Conservation (phyloP, 73 alveolate genomes). For the Tetrahymena malaccensis region DNA sequence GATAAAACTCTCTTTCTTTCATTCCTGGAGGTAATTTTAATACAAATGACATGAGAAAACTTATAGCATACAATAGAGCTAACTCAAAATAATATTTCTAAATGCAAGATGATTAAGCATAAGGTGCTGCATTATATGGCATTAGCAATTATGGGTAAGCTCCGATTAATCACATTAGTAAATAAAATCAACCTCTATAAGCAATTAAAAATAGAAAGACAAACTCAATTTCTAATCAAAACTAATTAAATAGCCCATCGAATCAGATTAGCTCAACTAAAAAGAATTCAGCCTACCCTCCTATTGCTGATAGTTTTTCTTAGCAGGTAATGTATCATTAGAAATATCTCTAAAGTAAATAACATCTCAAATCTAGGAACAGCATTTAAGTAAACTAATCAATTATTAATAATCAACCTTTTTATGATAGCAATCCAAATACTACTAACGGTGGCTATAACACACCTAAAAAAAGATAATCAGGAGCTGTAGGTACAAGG, state of each 20-base stretch:
- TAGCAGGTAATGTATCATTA: not conserved
- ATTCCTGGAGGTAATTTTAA: not conserved
- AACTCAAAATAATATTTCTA: not conserved
- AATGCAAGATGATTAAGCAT: not conserved
- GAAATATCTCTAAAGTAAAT: not conserved
- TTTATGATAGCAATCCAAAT: not conserved
- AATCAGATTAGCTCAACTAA: not conserved
- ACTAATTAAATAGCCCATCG: not conserved
- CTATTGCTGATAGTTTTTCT: not conserved
- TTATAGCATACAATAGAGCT: not conserved
- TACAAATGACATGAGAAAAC: not conserved
- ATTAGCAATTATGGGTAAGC: not conserved
- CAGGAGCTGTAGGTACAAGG: not conserved
- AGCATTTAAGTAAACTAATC: not conserved
- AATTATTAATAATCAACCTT: not conserved
- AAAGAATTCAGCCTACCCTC: not conserved
- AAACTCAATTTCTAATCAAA: not conserved
- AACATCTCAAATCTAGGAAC: not conserved
- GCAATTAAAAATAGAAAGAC: not conserved
- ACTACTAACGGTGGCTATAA: not conserved
- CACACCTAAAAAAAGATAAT: not conserved
- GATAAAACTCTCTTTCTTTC: not conserved
- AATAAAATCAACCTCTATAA: not conserved
- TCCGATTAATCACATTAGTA: not conserved
- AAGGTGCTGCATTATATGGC: not conserved